phyloP scores from a whole-genome alignment of 306 rosid species.

The Cicer judaicum region DNA sequence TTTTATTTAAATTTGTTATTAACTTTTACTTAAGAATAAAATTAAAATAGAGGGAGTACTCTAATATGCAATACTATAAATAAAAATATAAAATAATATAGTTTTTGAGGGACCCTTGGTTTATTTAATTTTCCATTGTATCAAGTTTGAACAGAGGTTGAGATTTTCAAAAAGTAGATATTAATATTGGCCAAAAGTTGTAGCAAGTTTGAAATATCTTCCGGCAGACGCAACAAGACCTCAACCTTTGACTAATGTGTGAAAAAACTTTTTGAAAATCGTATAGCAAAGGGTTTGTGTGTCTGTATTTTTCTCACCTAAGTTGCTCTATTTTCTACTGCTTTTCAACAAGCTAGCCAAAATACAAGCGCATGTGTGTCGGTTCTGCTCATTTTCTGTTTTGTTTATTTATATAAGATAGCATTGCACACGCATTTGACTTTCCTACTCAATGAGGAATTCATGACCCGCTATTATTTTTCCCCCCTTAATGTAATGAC shows the following conservation, averaged over 20 bases:
- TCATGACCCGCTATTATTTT: constrained; percentile 48
- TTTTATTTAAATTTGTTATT: no score
- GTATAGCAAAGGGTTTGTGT: constrained; percentile 14
- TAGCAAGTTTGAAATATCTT: constrained; percentile 53
- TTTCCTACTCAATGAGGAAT: constrained; percentile 25
- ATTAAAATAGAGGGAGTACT: no score
- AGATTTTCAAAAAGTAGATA: constrained; percentile 29
- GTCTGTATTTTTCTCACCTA: constrained; percentile 47
- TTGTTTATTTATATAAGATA: background rate
- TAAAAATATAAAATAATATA: no score
- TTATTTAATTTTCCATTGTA: background rate
- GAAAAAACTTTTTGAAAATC: constrained; percentile 45
- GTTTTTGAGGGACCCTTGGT: no score
- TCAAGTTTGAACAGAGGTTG: constrained; percentile 10
- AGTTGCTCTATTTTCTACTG: constrained; percentile 36
- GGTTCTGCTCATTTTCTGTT: constrained; percentile 40
- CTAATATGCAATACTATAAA: no score
- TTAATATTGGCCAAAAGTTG: constrained; percentile 19
- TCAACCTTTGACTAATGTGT: constrained; percentile 61
- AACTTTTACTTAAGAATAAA: no score
- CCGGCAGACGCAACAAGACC: constrained; percentile 43
- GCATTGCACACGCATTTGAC: constrained; percentile 54
- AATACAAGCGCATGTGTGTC: constrained; percentile 46
- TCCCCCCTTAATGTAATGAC: background rate
- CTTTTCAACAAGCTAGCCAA: constrained; percentile 64